Evolutionary conservation across 1,284 basidiomycete species (phyloP), one percentile per base, ranked within the genome.

Genomic region (Tylopilus sp.): DNA sequence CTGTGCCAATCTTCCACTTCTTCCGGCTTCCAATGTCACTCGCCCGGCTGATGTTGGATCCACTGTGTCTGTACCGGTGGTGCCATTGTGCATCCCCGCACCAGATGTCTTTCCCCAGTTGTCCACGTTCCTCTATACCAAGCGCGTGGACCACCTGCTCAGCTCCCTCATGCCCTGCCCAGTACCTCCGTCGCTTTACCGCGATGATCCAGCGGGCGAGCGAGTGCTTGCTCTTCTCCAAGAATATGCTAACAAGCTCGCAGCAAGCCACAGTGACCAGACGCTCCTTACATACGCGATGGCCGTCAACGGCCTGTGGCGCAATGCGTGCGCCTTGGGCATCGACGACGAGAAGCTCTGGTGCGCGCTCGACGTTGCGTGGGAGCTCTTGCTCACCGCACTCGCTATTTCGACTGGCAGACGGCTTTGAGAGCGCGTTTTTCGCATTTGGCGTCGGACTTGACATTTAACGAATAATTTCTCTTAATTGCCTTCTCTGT

Each of bases 301-400:
- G 53, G 59, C 68, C 42, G 66, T 78, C 45, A 73, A 80, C 53
- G 79, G 79, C 1, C 64, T 85, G 12, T 85, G 83, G 81, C 68
- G 72, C 40, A 83, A 85, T 61, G 73, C 73, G 3, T 77, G 75
- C 52, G 74, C 76, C 2, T 67, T 88, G n/a, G 82, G 82, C 24
- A 73, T 86, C 45, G 72, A 73, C 53, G 78, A 84, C 54, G 62
- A 68, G 35, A 63, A 64, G 29, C 70, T 84, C 9, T 86, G 81
- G 78, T 70, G 69, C 28, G 72, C 75, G 31, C 70, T 85, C 51
- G 75, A 80, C 42, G 62, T 75, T 30, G 75, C 77, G 9, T 87
- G 82, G 83, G 75, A 74, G 53, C 62, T 76, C 34, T 65, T 81
- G 28, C 55, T 81, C 41, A 58, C 49, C 6, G 75, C 76, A 24